Conservation (phyloP, 495 filamentous ascomycete genomes). For the Penicillium bialowiezense region DNA sequence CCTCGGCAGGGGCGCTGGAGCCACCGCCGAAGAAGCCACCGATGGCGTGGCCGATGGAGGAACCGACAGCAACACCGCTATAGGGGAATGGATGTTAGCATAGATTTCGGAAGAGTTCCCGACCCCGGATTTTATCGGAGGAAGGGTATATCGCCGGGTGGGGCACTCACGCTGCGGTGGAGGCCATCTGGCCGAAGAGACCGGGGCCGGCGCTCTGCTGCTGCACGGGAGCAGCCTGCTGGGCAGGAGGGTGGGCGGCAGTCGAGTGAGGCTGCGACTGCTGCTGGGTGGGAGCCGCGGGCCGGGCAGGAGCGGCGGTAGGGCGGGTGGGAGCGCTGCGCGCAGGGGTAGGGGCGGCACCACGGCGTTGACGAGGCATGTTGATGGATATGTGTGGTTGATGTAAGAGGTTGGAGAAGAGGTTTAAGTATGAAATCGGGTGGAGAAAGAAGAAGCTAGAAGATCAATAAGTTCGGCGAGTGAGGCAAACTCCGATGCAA, state of each 20-base stretch:
- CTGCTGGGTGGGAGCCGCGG: conserved; percentile 50
- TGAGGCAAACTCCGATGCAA: conserved; percentile 28
- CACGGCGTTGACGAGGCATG: conserved; percentile 79
- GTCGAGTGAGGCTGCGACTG: conserved; percentile 58
- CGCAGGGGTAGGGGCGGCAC: conserved; percentile 52
- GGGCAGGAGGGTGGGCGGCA: conserved; percentile 54
- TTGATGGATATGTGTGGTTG: conserved; percentile 27
- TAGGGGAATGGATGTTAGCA: conserved; percentile 10
- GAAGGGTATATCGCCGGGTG: background rate
- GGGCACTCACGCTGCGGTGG: conserved; percentile 70
- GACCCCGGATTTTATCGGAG: conserved; percentile 14
- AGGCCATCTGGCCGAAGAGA: conserved; percentile 82
- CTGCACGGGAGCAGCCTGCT: conserved; percentile 44
- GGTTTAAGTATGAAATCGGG: conserved; percentile 9
- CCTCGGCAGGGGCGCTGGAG: conserved; percentile 55
- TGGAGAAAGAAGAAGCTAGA: conserved; percentile 30
- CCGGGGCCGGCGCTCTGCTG: conserved; percentile 64
- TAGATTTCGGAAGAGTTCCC: background rate
- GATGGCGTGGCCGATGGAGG: conserved; percentile 90
- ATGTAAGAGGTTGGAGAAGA: conserved; percentile 12
- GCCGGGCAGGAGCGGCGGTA: conserved; percentile 58
- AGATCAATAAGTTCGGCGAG: conserved; percentile 18
- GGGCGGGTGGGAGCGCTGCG: conserved; percentile 65
- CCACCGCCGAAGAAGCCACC: conserved; percentile 78
- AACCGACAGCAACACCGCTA: conserved; percentile 94